Evolutionary conservation across 1,284 basidiomycete species (phyloP).

Genomic region (Ceratobasidium sp.): DNA sequence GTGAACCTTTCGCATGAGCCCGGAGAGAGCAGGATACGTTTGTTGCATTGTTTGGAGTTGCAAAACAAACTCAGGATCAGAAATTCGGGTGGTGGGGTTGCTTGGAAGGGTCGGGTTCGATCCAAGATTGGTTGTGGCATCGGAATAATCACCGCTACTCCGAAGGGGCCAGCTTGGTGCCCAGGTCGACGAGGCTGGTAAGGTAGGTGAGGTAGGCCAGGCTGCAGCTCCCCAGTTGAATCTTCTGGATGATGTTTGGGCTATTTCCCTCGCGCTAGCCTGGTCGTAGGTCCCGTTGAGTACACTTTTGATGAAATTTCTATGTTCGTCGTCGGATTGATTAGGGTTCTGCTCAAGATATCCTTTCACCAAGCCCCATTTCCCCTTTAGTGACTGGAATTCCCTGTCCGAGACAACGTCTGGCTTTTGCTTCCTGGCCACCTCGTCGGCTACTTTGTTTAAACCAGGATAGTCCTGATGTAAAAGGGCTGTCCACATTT

Average conservation of each 20-base stretch:
- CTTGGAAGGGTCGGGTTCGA: background rate
- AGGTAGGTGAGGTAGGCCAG: too few species aligned
- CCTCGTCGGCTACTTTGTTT: background rate
- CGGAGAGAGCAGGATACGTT: background rate
- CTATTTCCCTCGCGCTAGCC: background rate
- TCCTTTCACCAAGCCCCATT: background rate
- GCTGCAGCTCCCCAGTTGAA: too few species aligned
- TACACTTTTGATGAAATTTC: background rate
- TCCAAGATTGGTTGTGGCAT: too few species aligned
- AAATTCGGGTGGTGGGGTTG: background rate
- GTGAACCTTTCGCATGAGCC: background rate
- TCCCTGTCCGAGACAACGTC: constrained; percentile 2
- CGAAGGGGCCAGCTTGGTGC: too few species aligned
- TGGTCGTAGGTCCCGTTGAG: background rate
- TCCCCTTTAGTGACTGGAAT: background rate
- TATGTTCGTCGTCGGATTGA: background rate
- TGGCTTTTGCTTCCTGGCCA: background rate
- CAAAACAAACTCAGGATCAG: constrained; percentile 9
- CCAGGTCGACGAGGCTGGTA: too few species aligned
- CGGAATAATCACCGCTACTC: too few species aligned
- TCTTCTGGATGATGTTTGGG: background rate
- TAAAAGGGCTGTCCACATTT: constrained; percentile 14
- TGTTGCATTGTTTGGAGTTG: background rate
- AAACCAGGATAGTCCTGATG: constrained; percentile 11
- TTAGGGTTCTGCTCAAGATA: background rate